Conservation (phyloP, 2,329 filamentous ascomycete species). For the Metarhizium robertsii region DNA sequence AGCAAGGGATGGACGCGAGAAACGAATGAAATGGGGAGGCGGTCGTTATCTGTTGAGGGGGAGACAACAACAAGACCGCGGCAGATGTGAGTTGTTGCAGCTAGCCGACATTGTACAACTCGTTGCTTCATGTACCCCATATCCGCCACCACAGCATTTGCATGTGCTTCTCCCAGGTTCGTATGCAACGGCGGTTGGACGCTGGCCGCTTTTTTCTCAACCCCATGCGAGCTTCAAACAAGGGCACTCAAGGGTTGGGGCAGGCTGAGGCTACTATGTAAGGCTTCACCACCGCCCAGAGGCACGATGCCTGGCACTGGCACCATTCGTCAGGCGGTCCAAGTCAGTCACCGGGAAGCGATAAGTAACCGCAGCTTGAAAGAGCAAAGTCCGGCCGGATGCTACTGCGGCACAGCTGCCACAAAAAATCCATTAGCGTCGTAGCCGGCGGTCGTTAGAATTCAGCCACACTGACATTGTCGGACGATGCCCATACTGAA, state of each 20-base stretch:
- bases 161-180: neutral
- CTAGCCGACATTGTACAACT: neutral
- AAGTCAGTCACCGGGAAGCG: neutral
- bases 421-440: neutral
- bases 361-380: neutral
- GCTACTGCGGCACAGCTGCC: neutral
- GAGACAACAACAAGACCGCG: neutral
- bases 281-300: no score
- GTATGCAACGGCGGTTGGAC: neutral
- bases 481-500: neutral
- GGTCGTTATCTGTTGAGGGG: neutral
- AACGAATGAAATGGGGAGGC: neutral
- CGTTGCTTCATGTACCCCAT: neutral
- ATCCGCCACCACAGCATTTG: neutral
- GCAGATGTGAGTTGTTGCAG: neutral
- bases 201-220: neutral
- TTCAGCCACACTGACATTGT: neutral
- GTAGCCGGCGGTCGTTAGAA: neutral
- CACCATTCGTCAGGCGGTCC: neutral
- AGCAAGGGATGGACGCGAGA: slow-evolving; percentile 3
- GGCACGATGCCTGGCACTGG: neutral
- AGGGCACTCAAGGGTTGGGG: no score
- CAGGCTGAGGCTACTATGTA: no score
- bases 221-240: neutral
- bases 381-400: neutral